Evolutionary conservation across 2,329 filamentous ascomycete genomes (phyloP), one percentile per base, ranked within the genome.

Genomic region (Botrytis galanthina): DNA sequence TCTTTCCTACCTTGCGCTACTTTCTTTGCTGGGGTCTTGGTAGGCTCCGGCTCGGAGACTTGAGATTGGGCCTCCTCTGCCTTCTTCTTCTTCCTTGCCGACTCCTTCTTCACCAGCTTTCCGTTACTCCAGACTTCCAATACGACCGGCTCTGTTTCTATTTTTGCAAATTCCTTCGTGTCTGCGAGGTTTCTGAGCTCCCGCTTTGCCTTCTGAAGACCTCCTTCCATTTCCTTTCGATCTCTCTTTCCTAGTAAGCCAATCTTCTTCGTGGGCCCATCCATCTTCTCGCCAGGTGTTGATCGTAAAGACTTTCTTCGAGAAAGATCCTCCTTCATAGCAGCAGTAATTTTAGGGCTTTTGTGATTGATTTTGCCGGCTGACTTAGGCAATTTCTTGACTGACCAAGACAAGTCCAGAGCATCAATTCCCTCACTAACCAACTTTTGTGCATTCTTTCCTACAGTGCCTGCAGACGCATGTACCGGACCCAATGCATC

Each of bases 121-220:
- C 89, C 89, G 76, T 91, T 91, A 77, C 87, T 88, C 89, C 89
- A 91, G 39, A 89, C 85, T 2, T 87, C 90, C 76, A 87, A 84
- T 12, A 87, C 61, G 6, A 91, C 86, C 8, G 88, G 88, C 70
- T 85, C 83, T 22, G 85, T 86, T 71, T 91, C 89, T 35, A 90
- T 86, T 64, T 87, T 85, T 0, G 86, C 83, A 75, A 86, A 91
- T 77, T 91, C 89, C 73, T 89, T 87, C 74, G 90, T 88, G 81
- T 92, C 87, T 82, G 87, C 85, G 70, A 93, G 80, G 75, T 87
- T 85, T 80, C 84, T 82, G 42, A 91, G 80, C 78, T 92, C 90
- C 74, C 90, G 87, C 51, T 86, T 82, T 76, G 88, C 81, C 72
- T 84, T 85, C 39, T 82, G 78, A 37, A 85, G 59, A 18, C 74